phyloP scores from a whole-genome alignment of 1,284 basidiomycete species.

The Gymnopus androsaceus region DNA sequence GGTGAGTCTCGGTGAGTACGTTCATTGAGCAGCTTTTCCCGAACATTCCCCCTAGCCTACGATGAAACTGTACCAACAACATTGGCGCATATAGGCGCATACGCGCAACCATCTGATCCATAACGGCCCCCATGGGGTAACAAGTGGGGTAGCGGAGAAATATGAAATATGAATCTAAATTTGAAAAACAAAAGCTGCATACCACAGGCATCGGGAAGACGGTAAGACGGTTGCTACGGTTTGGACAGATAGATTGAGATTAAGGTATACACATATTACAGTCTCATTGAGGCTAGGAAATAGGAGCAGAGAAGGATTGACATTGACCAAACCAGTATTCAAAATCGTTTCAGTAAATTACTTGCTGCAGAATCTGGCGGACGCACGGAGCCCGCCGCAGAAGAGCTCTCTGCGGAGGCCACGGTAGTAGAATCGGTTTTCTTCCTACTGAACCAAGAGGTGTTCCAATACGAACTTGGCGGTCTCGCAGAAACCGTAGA shows the following conservation, averaged over 20 bases:
- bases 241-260: too few species aligned
- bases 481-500: constrained; percentile 24
- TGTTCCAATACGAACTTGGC: constrained; percentile 43
- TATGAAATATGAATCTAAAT: too few species aligned
- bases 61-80: not conserved
- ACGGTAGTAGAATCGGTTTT: constrained; percentile 31
- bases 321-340: constrained; percentile 2
- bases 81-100: not conserved
- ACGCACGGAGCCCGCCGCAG: constrained; percentile 23
- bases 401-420: constrained; percentile 23
- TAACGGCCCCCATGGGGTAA: too few species aligned
- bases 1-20: too few species aligned
- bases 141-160: too few species aligned
- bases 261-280: not conserved
- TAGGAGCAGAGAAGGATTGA: not conserved
- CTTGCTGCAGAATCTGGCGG: constrained; percentile 37
- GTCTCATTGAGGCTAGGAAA: not conserved
- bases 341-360: constrained; percentile 45
- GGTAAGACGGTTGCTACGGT: too few species aligned
- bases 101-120: not conserved
- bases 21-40: not conserved
- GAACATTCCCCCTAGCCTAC: not conserved
- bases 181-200: too few species aligned
- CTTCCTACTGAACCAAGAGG: constrained; percentile 61
- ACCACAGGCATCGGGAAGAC: too few species aligned